Conservation (phyloP, 441 rosid species). For the Dalechampia spathulata region DNA sequence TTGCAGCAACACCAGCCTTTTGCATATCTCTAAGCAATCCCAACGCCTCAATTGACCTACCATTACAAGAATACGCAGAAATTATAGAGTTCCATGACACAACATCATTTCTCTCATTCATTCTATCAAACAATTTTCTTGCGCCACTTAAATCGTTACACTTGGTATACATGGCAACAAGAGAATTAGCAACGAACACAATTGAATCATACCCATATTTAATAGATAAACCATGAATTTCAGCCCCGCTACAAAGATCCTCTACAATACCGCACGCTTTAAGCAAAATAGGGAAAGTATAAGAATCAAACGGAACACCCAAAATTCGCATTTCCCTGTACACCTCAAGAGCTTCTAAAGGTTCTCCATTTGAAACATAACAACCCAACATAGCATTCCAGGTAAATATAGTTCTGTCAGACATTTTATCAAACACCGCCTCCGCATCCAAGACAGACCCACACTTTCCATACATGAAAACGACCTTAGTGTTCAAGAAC, state of each 20-base stretch:
- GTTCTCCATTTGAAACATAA: conserved; percentile 46
- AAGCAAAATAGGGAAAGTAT: conserved; percentile 48
- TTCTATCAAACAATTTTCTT: conserved; percentile 48
- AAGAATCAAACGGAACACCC: conserved; percentile 46
- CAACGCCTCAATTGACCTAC: conserved; percentile 48
- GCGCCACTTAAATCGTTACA: conserved; percentile 51
- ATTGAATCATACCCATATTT: conserved; percentile 39
- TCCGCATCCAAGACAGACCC: conserved; percentile 46
- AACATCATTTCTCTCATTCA: conserved; percentile 40
- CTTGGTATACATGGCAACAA: conserved; percentile 78
- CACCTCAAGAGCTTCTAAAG: conserved; percentile 34
- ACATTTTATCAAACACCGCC: conserved; percentile 64
- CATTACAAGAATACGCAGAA: conserved; percentile 48
- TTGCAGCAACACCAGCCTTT: conserved; percentile 34
- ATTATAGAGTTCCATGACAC: conserved; percentile 81
- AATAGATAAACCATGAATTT: conserved; percentile 56
- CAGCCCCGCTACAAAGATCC: conserved; percentile 38
- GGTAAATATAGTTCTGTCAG: conserved; percentile 41
- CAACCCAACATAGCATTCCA: conserved; percentile 83
- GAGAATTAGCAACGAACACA: conserved; percentile 52
- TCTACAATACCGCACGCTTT: conserved; percentile 52
- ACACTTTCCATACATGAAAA: conserved; percentile 61
- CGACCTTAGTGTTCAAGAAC: conserved; percentile 57
- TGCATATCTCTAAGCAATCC: conserved; percentile 57
- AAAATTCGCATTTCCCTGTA: conserved; percentile 43